Evolutionary conservation across 2,329 filamentous ascomycete species (phyloP).

Genomic region (Fusarium ramigenum): DNA sequence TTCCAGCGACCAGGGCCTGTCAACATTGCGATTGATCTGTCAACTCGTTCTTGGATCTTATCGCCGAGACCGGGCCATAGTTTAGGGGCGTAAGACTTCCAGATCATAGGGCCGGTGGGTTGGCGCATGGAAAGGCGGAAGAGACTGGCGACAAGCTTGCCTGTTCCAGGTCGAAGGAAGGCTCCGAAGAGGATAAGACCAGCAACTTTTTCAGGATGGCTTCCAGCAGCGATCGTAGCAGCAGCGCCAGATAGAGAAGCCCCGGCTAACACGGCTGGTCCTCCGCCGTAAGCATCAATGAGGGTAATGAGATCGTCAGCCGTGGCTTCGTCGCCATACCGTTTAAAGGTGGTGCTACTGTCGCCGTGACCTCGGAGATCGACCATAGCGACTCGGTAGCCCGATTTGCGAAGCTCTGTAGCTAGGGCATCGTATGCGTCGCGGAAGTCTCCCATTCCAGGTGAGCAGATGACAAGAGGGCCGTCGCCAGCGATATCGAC

Average conservation of each 20-base stretch:
- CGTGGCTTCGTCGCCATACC: constrained; percentile 20
- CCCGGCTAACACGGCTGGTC: constrained; percentile 4
- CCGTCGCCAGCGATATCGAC: constrained; percentile 18
- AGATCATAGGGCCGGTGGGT: constrained; percentile 5
- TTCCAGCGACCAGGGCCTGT: constrained; percentile 22
- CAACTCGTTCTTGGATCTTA: constrained; percentile 11
- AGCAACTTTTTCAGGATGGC: constrained; percentile 15
- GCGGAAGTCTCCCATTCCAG: constrained; percentile 25
- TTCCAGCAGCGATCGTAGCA: constrained; percentile 21
- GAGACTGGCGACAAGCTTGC: not conserved
- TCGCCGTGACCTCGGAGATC: constrained; percentile 30
- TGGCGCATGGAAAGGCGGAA: not conserved
- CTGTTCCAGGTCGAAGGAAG: constrained; percentile 11
- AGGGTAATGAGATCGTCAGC: constrained; percentile 15
- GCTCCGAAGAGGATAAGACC: constrained; percentile 13
- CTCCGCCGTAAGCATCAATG: constrained; percentile 10
- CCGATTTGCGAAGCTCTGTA: not conserved
- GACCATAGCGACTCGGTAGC: constrained; percentile 22
- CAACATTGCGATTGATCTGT: constrained; percentile 5
- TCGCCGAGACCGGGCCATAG: constrained; percentile 27
- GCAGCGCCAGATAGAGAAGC: constrained; percentile 19
- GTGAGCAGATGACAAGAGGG: constrained; percentile 27
- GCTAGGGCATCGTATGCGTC: constrained; percentile 20
- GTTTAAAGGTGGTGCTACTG: constrained; percentile 9
- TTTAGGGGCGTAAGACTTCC: constrained; percentile 15